Base-by-base conservation (phyloP, 2,329 filamentous ascomycete genomes). In the Blumeriella jaapii region DNA sequence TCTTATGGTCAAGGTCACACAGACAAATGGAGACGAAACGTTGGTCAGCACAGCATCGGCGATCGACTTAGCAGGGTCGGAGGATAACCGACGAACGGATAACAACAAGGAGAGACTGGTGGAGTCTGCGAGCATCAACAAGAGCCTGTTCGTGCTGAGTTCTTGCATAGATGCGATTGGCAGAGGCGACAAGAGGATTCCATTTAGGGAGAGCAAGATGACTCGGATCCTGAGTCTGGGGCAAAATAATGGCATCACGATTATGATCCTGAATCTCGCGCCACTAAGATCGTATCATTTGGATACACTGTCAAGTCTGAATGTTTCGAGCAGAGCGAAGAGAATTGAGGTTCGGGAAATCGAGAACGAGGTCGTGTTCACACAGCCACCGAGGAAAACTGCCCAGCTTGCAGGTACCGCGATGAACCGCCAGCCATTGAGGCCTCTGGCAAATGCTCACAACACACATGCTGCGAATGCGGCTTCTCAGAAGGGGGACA, bases 51-150 rank as follows among this genome's bases (percentile, higher is more conserved):
- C 81, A 3, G 86, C 83, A 10, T 94, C 84, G 2, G 87, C 86
- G 52, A 96, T 96, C 57, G 89, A 96, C 60, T 68, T 96, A 50
- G 89, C 89, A 37, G 89, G 89, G 25, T 95, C 87, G 1, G 91
- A 96, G 60, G 89, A 96, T 59, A 96, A 96, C 57, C 73, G 89
- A 31, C 70, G 89, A 31, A 96, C 89, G 0, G 89, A 94, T 34
- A 96, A 96, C 58, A 85, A 79, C 51, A 91, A 87, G 57, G 86
- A 94, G 58, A 72, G 89, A 16, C 67, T 96, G 55, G 74, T 94
- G n/a, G 89, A 96, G 59, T 94, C 86, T 24, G 86, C 89, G 0
- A 89, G 84, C 53, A 96, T 96, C 65, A 96, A 96, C 69, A 96
- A 95, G 63, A 93, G 84, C 45, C 67, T 96, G 5, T 96, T 96